These are phyloP conservation scores for Trichoderma orchidacearum DNA, from an alignment of 495 filamentous ascomycete genomes.

Conservation along the genomic window DNA sequence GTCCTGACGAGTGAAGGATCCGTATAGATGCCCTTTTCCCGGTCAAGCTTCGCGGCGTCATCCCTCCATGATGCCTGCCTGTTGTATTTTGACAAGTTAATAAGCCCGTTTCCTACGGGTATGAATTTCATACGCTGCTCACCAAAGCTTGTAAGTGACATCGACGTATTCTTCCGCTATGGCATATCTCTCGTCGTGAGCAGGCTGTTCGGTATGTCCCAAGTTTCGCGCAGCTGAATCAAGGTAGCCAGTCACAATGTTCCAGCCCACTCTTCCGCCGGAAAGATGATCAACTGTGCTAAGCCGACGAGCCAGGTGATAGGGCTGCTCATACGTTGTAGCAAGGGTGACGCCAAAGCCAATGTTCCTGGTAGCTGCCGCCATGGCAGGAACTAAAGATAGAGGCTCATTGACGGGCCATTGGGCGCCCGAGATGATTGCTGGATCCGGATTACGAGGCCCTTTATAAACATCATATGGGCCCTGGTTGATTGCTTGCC, in stretches of 20 bases:
- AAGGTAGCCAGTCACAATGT: slow-evolving; percentile 50
- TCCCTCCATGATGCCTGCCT: slow-evolving; percentile 47
- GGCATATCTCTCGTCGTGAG: slow-evolving; percentile 47
- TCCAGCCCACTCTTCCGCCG: slow-evolving; percentile 47
- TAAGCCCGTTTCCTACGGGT: neutral
- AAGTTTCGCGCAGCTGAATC: slow-evolving; percentile 45
- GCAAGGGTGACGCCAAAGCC: slow-evolving; percentile 41
- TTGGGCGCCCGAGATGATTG: slow-evolving; percentile 28
- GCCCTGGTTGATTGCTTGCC: slow-evolving; percentile 5
- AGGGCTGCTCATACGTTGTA: slow-evolving; percentile 45
- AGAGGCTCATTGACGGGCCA: slow-evolving; percentile 39
- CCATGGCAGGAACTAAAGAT: slow-evolving; percentile 44
- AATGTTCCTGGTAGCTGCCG: slow-evolving; percentile 39
- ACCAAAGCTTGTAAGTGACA: slow-evolving; percentile 45
- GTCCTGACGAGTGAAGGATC: slow-evolving; percentile 42
- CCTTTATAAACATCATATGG: slow-evolving; percentile 55
- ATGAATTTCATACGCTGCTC: neutral
- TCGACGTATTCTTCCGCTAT: slow-evolving; percentile 48
- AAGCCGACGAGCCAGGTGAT: slow-evolving; percentile 42
- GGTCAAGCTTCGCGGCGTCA: slow-evolving; percentile 35
- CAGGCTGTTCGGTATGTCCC: slow-evolving; percentile 38
- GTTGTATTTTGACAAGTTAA: slow-evolving; percentile 26
- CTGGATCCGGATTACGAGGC: slow-evolving; percentile 37
- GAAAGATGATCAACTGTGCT: slow-evolving; percentile 51
- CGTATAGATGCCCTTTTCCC: slow-evolving; percentile 34